Base-by-base conservation (phyloP, 352 stramenopile species). In the Phytophthora pini region DNA sequence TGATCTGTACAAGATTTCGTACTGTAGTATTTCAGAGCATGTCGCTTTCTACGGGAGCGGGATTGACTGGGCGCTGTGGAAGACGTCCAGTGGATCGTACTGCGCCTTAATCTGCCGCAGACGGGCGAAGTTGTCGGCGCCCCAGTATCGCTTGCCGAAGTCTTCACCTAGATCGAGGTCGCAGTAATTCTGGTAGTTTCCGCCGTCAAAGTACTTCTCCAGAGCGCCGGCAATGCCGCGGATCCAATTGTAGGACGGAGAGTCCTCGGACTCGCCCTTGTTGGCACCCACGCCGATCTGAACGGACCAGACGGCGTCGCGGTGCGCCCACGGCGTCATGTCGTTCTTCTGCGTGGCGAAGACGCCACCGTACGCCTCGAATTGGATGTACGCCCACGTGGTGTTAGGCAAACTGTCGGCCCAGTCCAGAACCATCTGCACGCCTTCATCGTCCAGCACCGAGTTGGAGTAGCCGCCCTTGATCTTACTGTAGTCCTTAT, bases 161-260 rank as follows among this genome's bases (percentile, higher is more conserved):
- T 82, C 72, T 6, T 54, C 43, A 17, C 75, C 75, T 29, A 87
- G 59, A 13, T 84, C 78, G 29, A 87, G 51, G 39, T 87, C 78
- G 68, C 70, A 80, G 64, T 87, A 87, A 63, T 87, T 84, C 65
- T 87, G 78, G 68, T 87, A 87, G 50, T 80, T 77, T 46, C 65
- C 70, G n/a, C 74, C 76, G 68, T 81, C 76, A 26, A 84, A 69
- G 61, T 76, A 78, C 22, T 67, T 56, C 17, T 68, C 63, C 10
- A 87, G 40, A 0, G 73, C 75, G 13, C 48, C 29, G 8, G 62
- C 58, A 50, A 87, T 79, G 15, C 62, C 67, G 15, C 70, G 67
- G 49, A 83, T 83, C 76, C 76, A 87, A 56, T 80, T 9, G 44
- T 77, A 74, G 13, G 63, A 68, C 40, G 63, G 47, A 27, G 75